Evolutionary conservation across 1,284 basidiomycete genomes (phyloP), one percentile per base, ranked within the genome.

Genomic region (Ustilago curta): DNA sequence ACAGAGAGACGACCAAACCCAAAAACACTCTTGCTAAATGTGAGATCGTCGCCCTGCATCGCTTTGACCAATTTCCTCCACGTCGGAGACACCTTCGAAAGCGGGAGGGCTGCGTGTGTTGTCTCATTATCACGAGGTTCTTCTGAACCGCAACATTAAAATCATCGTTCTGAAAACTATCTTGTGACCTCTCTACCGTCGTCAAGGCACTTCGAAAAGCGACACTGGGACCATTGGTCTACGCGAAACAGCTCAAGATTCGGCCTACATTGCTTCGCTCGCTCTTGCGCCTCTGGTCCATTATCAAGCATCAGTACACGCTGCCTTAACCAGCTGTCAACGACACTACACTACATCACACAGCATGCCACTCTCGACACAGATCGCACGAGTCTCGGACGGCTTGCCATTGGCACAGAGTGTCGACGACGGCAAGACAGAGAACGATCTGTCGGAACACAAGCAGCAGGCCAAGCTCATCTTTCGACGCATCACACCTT

Each of bases 391-490:
- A 35, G 75, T 83, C 29, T 83, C 72, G 9, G 75, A 81, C 55
- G 71, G 78, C 60, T 69, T 83, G 62, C 76, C 82, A 19, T 58
- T 77, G 65, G 83, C 83, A 7, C 83, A 84, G 69, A 82, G 80
- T 50, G 83, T 84, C 11, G 82, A 84, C 51, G 83, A 84, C 44
- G 76, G 74, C 61, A 83, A 97, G 94, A 96, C 93, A 73, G 95
- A 97, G 86, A 91, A 92, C 82, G 89, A 92, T 64, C 88, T 99
- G 51, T 93, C 95, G 80, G 96, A 98, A 86, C 94, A 97, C 89
- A 99, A 98, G 86, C 96, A 98, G 82, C 96, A 99, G 85, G 91
- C 95, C 51, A 99, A 99, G 86, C 89, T 98, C 79, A 92, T 99
- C 82, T 97, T 98, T 85, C 89, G 95, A 62, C 91, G 96, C 50